These are phyloP conservation scores for Cladobotryum protrusum DNA, from an alignment of 2,329 filamentous ascomycete genomes.

Conservation along the genomic window DNA sequence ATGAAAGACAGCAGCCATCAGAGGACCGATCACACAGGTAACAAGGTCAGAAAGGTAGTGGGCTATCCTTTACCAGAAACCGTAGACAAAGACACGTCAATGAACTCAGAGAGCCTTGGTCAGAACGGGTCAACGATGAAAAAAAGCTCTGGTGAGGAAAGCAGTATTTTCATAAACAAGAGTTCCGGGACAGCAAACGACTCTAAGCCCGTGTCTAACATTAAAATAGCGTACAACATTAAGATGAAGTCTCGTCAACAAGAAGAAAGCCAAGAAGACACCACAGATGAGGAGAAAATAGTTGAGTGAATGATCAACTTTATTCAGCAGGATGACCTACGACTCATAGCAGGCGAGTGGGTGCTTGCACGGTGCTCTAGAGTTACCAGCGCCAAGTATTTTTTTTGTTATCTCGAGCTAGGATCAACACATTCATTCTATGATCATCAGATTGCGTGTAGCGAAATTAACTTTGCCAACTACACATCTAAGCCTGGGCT, in stretches of 20 bases:
- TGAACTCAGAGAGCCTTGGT: not conserved
- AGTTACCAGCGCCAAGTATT: slow-evolving; percentile 10
- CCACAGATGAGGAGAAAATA: slow-evolving; percentile 1
- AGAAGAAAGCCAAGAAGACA: slow-evolving; percentile 1
- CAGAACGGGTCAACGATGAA: not conserved
- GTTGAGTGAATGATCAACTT: slow-evolving; percentile 10
- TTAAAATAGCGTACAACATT: no score
- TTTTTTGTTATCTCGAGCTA: slow-evolving; percentile 11
- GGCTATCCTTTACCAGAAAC: no score
- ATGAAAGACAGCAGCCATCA: not conserved
- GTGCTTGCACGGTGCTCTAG: slow-evolving; percentile 10
- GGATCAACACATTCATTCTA: slow-evolving; percentile 11
- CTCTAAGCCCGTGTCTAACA: not conserved
- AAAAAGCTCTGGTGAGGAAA: not conserved
- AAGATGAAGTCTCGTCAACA: no score
- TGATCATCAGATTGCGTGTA: slow-evolving; percentile 9
- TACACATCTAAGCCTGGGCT: slow-evolving; percentile 2
- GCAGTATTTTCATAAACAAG: not conserved
- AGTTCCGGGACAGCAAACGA: not conserved
- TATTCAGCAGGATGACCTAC: slow-evolving; percentile 9
- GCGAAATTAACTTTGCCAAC: slow-evolving; percentile 10
- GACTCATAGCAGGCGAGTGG: slow-evolving; percentile 10
- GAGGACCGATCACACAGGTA: not conserved
- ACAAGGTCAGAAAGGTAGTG: not conserved
- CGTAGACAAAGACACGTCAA: no score